Conservation (phyloP, 108 stramenopile genomes). For the Pseudonitzschia multiseries region DNA sequence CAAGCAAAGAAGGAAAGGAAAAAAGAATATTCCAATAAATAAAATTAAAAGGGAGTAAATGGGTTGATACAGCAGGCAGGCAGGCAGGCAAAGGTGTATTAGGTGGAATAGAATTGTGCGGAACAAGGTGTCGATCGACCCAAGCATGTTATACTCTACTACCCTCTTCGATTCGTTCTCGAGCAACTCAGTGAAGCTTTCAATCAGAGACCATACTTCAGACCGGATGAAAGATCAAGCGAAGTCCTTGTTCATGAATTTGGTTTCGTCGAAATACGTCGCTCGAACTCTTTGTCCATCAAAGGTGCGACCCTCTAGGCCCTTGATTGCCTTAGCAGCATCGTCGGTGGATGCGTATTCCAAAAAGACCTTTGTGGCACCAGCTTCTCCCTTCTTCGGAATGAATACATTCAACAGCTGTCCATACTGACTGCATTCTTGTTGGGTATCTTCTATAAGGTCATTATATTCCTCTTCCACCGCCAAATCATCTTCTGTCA, state of each 20-base stretch:
- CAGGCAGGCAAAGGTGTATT: conserved; percentile 3
- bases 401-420: conserved; percentile 77
- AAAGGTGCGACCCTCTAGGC: conserved; percentile 81
- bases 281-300: conserved; percentile 79
- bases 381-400: conserved; percentile 66
- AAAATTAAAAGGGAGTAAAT: conserved; percentile 3
- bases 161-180: background rate
- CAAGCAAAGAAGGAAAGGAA: background rate
- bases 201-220: background rate
- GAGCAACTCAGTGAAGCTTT: background rate
- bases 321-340: conserved; percentile 70
- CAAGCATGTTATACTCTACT: background rate
- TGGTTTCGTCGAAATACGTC: conserved; percentile 68
- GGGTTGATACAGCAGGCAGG: background rate
- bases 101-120: conserved; percentile 2
- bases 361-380: conserved; percentile 83
- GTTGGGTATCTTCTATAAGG: conserved; percentile 91
- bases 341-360: conserved; percentile 73
- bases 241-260: conserved; percentile 57
- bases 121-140: background rate
- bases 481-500: conserved; percentile 76
- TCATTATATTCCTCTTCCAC: conserved; percentile 86
- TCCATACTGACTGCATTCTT: conserved; percentile 90
- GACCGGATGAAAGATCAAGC: background rate
- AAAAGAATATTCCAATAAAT: background rate